Conservation (phyloP, 208 protist genomes). For the Sergeia podlipaevii region DNA sequence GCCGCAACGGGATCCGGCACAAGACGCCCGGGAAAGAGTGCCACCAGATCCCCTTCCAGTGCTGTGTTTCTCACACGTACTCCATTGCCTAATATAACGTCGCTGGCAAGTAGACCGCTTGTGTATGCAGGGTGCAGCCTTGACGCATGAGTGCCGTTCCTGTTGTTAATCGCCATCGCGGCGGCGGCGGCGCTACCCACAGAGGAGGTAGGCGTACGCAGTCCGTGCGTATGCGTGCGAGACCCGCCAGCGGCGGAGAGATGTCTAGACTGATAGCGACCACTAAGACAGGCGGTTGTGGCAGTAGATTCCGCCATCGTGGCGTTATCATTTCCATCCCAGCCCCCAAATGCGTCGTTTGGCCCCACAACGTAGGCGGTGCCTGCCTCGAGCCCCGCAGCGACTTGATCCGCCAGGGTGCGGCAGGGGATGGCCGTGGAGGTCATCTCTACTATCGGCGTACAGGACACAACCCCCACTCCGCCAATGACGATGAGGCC, state of each 20-base stretch:
- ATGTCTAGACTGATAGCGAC: too few species aligned
- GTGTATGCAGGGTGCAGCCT: too few species aligned
- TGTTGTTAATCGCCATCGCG: not conserved
- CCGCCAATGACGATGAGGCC: constrained; percentile 55
- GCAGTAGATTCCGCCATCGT: too few species aligned
- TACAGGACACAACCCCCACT: constrained; percentile 30
- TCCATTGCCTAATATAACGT: too few species aligned
- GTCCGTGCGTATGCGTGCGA: too few species aligned
- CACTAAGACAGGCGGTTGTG: too few species aligned
- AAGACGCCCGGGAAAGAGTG: constrained; percentile 59
- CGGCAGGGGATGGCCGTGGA: constrained; percentile 38
- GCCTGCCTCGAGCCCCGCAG: constrained; percentile 1
- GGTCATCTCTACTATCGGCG: constrained; percentile 36
- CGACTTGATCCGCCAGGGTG: constrained; percentile 26
- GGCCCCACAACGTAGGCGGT: not conserved
- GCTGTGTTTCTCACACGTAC: too few species aligned
- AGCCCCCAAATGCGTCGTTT: not conserved
- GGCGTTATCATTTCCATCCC: too few species aligned
- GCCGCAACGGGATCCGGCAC: constrained; percentile 22
- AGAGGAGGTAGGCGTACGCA: not conserved
- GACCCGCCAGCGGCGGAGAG: too few species aligned
- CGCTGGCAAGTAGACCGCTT: too few species aligned
- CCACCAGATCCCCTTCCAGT: constrained; percentile 17
- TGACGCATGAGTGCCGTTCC: too few species aligned
- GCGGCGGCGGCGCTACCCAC: not conserved